A percentile compares a stretch with the other conserved stretches of the same genome.
Conservation (phyloP, 371 early-diverging fungal genomes). For the Gilbertella persicaria region DNA sequence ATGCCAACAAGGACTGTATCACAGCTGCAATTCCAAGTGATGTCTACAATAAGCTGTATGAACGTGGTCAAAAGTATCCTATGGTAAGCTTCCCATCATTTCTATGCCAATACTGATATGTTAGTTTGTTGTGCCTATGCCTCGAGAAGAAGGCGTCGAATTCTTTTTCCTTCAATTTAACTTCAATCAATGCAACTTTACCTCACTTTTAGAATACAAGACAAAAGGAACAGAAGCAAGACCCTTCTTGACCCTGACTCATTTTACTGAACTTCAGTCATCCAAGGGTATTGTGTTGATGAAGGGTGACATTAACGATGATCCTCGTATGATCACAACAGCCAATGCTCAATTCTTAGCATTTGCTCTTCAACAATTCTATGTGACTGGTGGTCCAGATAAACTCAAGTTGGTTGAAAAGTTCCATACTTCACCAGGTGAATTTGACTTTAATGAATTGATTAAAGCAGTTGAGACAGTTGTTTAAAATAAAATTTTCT, state of each 20-base stretch:
- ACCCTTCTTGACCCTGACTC: constrained; percentile 84
- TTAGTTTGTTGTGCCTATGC: constrained; percentile 90
- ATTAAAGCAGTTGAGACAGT: constrained; percentile 67
- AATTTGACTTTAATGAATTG: constrained; percentile 79
- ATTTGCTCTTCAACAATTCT: constrained; percentile 85
- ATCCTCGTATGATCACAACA: constrained; percentile 59
- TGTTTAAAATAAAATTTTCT: constrained; percentile 20
- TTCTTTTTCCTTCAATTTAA: constrained; percentile 86
- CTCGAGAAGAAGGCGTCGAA: constrained; percentile 83
- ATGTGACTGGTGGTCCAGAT: constrained; percentile 74
- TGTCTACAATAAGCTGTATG: constrained; percentile 69
- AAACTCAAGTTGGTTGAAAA: constrained; percentile 72
- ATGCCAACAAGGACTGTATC: constrained; percentile 67
- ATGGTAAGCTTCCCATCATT: constrained; percentile 49
- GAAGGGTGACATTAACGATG: constrained; percentile 78
- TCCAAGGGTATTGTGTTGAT: constrained; percentile 87
- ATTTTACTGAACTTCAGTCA: constrained; percentile 83
- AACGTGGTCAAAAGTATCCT: constrained; percentile 69
- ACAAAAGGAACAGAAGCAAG: constrained; percentile 77
- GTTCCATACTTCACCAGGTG: constrained; percentile 75
- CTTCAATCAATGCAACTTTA: constrained; percentile 83
- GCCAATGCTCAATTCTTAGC: constrained; percentile 84
- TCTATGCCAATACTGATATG: not conserved
- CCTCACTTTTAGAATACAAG: constrained; percentile 91
- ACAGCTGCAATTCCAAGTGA: constrained; percentile 78